phyloP scores from a whole-genome alignment of 169 alveolate species.

The Eimeria necatrix region DNA sequence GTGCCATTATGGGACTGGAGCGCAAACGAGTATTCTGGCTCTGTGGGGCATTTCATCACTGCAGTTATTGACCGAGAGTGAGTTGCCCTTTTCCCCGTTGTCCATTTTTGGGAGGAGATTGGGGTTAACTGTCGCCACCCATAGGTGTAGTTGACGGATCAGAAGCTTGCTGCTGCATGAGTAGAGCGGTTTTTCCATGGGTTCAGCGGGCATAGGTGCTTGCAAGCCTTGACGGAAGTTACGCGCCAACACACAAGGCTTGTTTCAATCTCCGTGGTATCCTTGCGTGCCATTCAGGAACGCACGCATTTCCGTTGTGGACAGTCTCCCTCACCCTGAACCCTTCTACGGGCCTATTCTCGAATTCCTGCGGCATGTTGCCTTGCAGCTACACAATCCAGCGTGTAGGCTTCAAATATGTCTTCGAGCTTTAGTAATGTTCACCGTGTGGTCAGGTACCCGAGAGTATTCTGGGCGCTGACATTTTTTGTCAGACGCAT shows the following conservation, averaged over 20 bases:
- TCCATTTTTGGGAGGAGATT: too few relatives aligned
- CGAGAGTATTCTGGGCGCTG: neutral
- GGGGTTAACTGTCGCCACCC: too few relatives aligned
- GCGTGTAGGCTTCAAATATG: neutral
- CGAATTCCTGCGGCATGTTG: conserved; percentile 4
- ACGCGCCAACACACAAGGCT: too few relatives aligned
- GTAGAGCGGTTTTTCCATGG: neutral
- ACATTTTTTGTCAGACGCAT: too few relatives aligned
- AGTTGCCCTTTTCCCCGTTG: neutral
- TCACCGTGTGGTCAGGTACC: neutral
- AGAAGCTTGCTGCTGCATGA: neutral
- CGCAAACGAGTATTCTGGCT: neutral
- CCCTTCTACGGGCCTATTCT: neutral
- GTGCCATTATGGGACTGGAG: conserved; percentile 1
- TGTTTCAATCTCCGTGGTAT: neutral
- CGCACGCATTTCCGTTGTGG: neutral
- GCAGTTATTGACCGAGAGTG: conserved; percentile 43
- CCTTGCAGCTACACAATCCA: conserved; percentile 52
- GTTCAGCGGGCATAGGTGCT: neutral
- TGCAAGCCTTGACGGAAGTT: too few relatives aligned
- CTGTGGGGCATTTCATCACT: conserved; percentile 1
- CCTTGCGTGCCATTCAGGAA: conserved; percentile 32
- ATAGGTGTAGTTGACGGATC: neutral
- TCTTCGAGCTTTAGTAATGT: neutral
- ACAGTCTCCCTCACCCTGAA: conserved; percentile 34